Evolutionary conservation across 352 stramenopile genomes (phyloP).

Genomic region (Pythium folliculosum): DNA sequence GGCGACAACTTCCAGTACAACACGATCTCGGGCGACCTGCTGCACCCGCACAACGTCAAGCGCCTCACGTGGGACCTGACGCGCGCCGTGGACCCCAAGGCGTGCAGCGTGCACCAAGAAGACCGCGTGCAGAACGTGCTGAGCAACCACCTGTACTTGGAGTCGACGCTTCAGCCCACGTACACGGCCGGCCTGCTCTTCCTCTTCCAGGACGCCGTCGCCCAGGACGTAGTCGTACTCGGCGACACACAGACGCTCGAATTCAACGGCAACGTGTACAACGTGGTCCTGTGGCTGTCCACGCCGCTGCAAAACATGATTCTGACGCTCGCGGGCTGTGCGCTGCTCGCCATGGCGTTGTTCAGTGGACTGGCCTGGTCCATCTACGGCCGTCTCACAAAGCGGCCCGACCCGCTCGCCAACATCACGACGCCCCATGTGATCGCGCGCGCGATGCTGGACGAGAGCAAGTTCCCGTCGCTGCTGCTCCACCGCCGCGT

Average conservation of each 20-base stretch:
- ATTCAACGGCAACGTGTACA: slow-evolving; percentile 11
- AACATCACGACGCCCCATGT: slow-evolving; percentile 17
- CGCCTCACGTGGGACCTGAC: slow-evolving; percentile 5
- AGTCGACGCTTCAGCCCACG: slow-evolving; percentile 13
- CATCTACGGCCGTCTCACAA: not conserved
- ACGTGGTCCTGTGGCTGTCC: slow-evolving; percentile 3
- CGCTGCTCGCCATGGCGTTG: not conserved
- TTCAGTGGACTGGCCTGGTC: not conserved
- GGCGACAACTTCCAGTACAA: not conserved
- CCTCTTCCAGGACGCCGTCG: slow-evolving; percentile 19
- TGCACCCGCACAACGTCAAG: slow-evolving; percentile 14
- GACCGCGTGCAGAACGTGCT: slow-evolving; percentile 9
- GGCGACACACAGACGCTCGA: not conserved
- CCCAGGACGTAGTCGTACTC: not conserved
- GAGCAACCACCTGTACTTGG: slow-evolving; percentile 25
- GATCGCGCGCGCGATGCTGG: slow-evolving; percentile 15
- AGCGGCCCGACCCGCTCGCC: not conserved
- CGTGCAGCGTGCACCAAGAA: slow-evolving; percentile 12
- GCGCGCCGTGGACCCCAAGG: not conserved
- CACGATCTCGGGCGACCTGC: slow-evolving; percentile 6
- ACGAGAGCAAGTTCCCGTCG: slow-evolving; percentile 14
- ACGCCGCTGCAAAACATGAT: slow-evolving; percentile 6
- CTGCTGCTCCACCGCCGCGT: slow-evolving; percentile 14
- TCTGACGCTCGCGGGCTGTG: slow-evolving; percentile 9
- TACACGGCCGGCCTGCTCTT: slow-evolving; percentile 21